These are phyloP conservation scores for Beta vulgaris DNA, from an alignment of 148 eudicot genomes.

Conservation along the genomic window DNA sequence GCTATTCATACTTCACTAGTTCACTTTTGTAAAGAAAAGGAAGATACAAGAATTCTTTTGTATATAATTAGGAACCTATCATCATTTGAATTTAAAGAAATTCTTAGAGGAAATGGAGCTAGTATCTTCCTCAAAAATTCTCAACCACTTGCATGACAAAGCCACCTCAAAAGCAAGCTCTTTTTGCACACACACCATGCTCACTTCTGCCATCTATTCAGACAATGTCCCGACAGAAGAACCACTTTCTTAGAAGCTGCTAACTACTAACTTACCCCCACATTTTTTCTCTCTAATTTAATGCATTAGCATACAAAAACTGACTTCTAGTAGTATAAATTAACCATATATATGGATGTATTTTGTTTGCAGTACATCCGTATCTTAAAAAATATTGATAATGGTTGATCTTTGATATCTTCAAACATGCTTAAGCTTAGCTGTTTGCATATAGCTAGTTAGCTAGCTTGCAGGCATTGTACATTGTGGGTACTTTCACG, in stretches of 20 bases:
- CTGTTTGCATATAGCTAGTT: background rate
- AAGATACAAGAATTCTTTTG: too few species aligned
- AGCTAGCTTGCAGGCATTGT: slow-evolving; percentile 10
- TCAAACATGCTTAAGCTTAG: slow-evolving; percentile 11
- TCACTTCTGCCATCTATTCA: slow-evolving; percentile 9
- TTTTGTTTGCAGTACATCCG: background rate
- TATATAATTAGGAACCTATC: too few species aligned
- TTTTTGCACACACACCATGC: slow-evolving; percentile 7
- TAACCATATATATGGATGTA: background rate
- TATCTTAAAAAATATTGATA: background rate
- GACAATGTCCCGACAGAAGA: slow-evolving; percentile 18
- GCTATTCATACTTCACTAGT: too few species aligned
- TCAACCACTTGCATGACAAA: slow-evolving; percentile 7
- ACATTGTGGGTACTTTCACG: slow-evolving; percentile 12
- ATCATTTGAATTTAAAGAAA: too few species aligned
- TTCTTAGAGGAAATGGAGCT: background rate
- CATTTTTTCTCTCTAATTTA: too few species aligned
- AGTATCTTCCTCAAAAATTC: background rate
- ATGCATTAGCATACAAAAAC: background rate
- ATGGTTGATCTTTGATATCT: background rate
- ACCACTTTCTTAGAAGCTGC: slow-evolving; percentile 25
- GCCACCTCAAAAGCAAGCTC: slow-evolving; percentile 28
- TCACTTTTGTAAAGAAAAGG: too few species aligned
- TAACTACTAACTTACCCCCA: background rate
- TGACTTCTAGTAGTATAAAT: background rate